These are phyloP conservation scores for Torrubiellomyces zombiae DNA, from an alignment of 2,329 filamentous ascomycete genomes.

Conservation along the genomic window DNA sequence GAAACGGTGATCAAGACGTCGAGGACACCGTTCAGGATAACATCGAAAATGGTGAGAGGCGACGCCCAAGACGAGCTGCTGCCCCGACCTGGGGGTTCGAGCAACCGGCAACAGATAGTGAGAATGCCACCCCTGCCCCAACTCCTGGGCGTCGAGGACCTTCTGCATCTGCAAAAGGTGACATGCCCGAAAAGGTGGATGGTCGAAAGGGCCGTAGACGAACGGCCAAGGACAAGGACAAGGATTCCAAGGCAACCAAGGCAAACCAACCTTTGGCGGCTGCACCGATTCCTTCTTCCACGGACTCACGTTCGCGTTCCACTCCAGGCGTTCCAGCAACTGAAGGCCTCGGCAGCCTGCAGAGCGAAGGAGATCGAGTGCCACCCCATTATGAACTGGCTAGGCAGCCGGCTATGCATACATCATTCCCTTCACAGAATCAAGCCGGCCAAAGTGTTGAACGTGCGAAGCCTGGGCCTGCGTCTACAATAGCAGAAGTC, in stretches of 20 bases:
- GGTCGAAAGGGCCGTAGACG: constrained; percentile 21
- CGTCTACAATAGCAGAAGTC: constrained; percentile 30
- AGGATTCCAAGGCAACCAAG: constrained; percentile 22
- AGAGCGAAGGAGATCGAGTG: no score
- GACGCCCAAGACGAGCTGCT: constrained; percentile 44
- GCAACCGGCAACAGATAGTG: constrained; percentile 39
- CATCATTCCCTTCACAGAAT: no score
- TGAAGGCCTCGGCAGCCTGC: no score
- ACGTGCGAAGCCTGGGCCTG: constrained; percentile 15
- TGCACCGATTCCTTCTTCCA: constrained; percentile 20
- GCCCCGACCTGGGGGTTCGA: constrained; percentile 60
- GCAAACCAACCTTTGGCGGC: constrained; percentile 28
- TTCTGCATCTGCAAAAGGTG: constrained; percentile 20
- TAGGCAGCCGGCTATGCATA: no score
- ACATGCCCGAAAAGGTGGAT: constrained; percentile 28
- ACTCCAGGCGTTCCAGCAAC: constrained; percentile 30
- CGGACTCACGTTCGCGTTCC: constrained; percentile 35
- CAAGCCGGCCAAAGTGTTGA: constrained; percentile 15
- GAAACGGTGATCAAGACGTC: constrained; percentile 38
- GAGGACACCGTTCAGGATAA: constrained; percentile 39
- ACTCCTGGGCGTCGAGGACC: constrained; percentile 38
- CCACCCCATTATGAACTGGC: no score
- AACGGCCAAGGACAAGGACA: constrained; percentile 20
- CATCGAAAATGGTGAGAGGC: constrained; percentile 42
- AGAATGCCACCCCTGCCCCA: constrained; percentile 38